Evolutionary conservation across 495 filamentous ascomycete genomes (phyloP), one percentile per base, ranked within the genome.

Genomic region (Evernia prunastri): DNA sequence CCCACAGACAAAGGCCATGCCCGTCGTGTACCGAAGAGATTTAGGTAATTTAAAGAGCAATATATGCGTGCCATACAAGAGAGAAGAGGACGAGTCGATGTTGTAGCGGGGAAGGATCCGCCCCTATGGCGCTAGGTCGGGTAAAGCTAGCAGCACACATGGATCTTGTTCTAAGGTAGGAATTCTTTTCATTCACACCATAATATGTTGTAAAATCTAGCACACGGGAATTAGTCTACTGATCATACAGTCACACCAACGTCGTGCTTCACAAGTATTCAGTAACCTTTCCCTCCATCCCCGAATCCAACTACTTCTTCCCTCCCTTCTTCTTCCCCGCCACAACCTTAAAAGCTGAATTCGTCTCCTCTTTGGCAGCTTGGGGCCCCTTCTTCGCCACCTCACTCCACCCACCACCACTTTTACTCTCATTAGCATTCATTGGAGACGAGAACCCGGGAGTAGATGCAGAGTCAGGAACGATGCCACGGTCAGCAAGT

Each of bases 361-460:
- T 81, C 65, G 79, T 74, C 64, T 82, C 78, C 65, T 84, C 82
- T 68, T 82, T 75, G 20, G 75, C 73, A 68, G 79, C 81, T 15
- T 76, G 71, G 33, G 80, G 81, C 9, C 85, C 84, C 82, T 96
- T 96, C 85, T 97, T 97, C 12, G 94, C 94, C 68, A 98, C 94
- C 78, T 97, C 95, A 70, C 84, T 96, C 94, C 94, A 97, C 33
- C 94, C 94, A 62, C 90, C 88, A 25, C 76, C 76, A 60, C 72
- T 79, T 59, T 76, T 81, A 25, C 70, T 73, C 47, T 71, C 68
- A 25, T 58, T 77, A 31, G 72, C 75, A 27, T 78, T 78, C 57
- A 69, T 73, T 5, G 58, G 35, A 29, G 75, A 76, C 4, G 75
- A 77, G 53, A 77, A 78, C 2, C 72, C 76, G 59, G 79, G 79